A percentile compares a stretch with the other conserved stretches of the same genome.
Evolutionary conservation across 2,329 filamentous ascomycete genomes (phyloP).

Genomic region (Aciculosporium take): DNA sequence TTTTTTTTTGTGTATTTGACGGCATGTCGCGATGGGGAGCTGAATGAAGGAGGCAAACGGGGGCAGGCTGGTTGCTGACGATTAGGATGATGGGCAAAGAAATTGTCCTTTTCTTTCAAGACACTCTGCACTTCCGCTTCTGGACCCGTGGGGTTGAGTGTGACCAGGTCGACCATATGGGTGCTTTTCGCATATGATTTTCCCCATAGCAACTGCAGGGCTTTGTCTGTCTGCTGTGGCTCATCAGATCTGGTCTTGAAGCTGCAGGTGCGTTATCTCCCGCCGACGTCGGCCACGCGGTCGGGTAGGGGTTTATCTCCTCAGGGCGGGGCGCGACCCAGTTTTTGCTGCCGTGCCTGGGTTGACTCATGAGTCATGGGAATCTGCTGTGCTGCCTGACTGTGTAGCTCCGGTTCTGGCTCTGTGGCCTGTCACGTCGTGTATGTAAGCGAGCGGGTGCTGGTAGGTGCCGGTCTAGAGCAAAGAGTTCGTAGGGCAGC

Average conservation of each 20-base stretch:
- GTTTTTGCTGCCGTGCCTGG: slow-evolving; percentile 3
- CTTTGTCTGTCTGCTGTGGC: too few relatives aligned
- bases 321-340: slow-evolving; percentile 1
- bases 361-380: slow-evolving; percentile 10
- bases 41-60: not conserved
- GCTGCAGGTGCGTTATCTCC: not conserved
- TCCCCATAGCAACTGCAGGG: too few relatives aligned
- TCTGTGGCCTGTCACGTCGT: too few relatives aligned
- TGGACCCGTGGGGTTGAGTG: not conserved
- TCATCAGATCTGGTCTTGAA: too few relatives aligned
- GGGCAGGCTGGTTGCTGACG: not conserved
- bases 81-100: not conserved
- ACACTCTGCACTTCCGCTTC: not conserved
- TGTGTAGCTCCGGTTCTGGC: slow-evolving; percentile 1
- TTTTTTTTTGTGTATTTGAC: slow-evolving; percentile 1
- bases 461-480: not conserved
- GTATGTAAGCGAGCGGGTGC: too few relatives aligned
- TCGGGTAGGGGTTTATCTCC: too few relatives aligned
- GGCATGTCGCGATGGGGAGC: not conserved
- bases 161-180: not conserved
- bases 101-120: not conserved
- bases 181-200: not conserved
- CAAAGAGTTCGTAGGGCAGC: not conserved
- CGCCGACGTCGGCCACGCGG: not conserved
- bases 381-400: too few relatives aligned